Conservation (phyloP, 2,329 filamentous ascomycete species). For the Colletotrichum eremochloae region DNA sequence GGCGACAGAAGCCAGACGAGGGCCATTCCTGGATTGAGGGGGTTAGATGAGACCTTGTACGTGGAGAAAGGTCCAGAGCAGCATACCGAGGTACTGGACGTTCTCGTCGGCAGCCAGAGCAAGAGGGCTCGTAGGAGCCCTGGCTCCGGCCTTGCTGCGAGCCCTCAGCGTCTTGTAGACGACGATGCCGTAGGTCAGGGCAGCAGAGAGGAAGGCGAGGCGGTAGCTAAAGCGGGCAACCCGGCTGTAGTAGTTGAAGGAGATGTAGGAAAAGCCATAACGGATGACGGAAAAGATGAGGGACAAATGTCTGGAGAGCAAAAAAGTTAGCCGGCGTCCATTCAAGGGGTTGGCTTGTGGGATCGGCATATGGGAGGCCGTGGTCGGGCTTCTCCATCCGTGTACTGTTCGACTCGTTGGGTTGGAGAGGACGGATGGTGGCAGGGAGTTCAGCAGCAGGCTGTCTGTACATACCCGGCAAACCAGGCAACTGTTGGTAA, state of each 20-base stretch:
- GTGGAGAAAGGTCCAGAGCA: conserved; percentile 25
- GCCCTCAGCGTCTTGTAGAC: conserved; percentile 98
- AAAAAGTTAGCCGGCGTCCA: conserved; percentile 8
- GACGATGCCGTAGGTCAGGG: conserved; percentile 95
- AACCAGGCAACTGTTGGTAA: conserved; percentile 78
- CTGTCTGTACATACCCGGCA: conserved; percentile 73
- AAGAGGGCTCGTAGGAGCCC: conserved; percentile 69
- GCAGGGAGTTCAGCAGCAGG: conserved; percentile 28
- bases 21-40: conserved; percentile 79
- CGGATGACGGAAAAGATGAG: conserved; percentile 86
- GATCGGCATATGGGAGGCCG: not conserved
- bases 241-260: conserved; percentile 86
- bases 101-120: conserved; percentile 90
- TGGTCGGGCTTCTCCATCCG: conserved; percentile 10
- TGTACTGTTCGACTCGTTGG: conserved; percentile 20
- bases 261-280: conserved; percentile 87
- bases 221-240: conserved; percentile 90
- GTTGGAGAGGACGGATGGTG: conserved; percentile 34
- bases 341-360: not conserved
- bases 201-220: conserved; percentile 88
- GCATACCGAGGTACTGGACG: conserved; percentile 94
- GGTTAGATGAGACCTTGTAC: not conserved
- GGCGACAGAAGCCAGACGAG: conserved; percentile 94
- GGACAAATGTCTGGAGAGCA: conserved; percentile 77
- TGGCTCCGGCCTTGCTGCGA: conserved; percentile 79